phyloP scores from a whole-genome alignment of 441 rosid species.

The Isatis lusitanica region DNA sequence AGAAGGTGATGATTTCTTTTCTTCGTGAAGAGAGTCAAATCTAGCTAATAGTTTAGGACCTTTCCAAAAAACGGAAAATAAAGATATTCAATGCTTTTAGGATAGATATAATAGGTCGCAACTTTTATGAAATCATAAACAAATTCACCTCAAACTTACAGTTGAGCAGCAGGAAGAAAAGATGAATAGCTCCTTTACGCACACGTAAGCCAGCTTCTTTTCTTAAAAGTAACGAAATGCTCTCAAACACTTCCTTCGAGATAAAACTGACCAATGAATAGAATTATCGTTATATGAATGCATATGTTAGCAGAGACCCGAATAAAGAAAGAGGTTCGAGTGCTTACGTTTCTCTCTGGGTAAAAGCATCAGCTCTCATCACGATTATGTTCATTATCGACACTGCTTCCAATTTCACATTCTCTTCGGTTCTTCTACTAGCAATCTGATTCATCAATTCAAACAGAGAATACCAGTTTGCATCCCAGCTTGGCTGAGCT shows the following conservation, averaged over 20 bases:
- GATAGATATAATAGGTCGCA: neutral
- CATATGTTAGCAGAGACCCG: constrained; percentile 14
- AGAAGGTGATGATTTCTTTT: constrained; percentile 36
- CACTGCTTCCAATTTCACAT: constrained; percentile 64
- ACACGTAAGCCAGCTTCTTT: constrained; percentile 59
- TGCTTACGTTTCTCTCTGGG: constrained; percentile 73
- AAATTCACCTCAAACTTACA: constrained; percentile 49
- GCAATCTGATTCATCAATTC: constrained; percentile 53
- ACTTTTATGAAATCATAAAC: neutral
- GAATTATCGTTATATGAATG: constrained; percentile 14
- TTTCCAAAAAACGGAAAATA: constrained; percentile 14
- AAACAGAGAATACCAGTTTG: constrained; percentile 66
- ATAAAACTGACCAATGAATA: constrained; percentile 54
- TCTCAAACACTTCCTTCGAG: constrained; percentile 45
- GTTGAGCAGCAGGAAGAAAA: constrained; percentile 68
- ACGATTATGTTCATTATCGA: constrained; percentile 78
- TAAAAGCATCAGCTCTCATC: constrained; percentile 58
- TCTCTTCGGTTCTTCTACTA: constrained; percentile 50
- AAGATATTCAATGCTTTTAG: neutral
- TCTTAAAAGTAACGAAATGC: constrained; percentile 56
- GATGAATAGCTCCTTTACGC: constrained; percentile 66
- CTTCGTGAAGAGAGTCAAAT: constrained; percentile 52
- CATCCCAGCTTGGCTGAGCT: constrained; percentile 40
- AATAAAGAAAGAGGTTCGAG: neutral
- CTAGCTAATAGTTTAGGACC: constrained; percentile 66